Percentiles rank a stretch among this genome's conserved stretches.
Conservation (phyloP, 2,329 filamentous ascomycete genomes). For the Aspergillus calidoustus region DNA sequence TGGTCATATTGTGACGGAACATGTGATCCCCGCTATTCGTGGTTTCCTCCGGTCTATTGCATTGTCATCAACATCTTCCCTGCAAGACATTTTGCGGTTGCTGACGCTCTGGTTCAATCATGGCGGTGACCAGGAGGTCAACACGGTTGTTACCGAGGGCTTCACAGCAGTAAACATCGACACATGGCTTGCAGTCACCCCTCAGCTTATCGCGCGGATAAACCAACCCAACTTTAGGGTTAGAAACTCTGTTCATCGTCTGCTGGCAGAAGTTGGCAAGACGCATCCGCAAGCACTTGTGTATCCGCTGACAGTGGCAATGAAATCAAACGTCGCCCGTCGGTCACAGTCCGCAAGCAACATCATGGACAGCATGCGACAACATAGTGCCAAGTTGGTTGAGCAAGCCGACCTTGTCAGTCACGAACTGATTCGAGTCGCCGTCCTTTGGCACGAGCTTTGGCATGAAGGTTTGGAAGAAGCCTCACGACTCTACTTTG, state of each 20-base stretch:
- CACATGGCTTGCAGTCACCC: conserved; percentile 98
- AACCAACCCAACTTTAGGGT: conserved; percentile 92
- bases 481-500: conserved; percentile 94
- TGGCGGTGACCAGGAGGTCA: conserved; percentile 86
- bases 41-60: conserved; percentile 99
- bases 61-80: conserved; percentile 84
- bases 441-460: conserved; percentile 96
- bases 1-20: conserved; percentile 73
- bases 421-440: conserved; percentile 94
- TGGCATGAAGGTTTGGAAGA: conserved; percentile 99
- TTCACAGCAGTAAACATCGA: conserved; percentile 92
- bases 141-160: conserved; percentile 83
- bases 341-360: conserved; percentile 85
- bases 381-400: conserved; percentile 89
- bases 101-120: conserved; percentile 97
- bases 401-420: conserved; percentile 95
- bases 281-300: conserved; percentile 95
- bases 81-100: conserved; percentile 92
- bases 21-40: conserved; percentile 91
- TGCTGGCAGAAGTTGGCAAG: conserved; percentile 89
- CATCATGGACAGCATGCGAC: conserved; percentile 98
- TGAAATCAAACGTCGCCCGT: conserved; percentile 89
- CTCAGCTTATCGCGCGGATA: conserved; percentile 94
- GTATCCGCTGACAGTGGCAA: conserved; percentile 94
- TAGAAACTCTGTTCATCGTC: conserved; percentile 85